Evolutionary conservation across 2,329 filamentous ascomycete genomes (phyloP).

Genomic region (Ophiobolus disseminans): DNA sequence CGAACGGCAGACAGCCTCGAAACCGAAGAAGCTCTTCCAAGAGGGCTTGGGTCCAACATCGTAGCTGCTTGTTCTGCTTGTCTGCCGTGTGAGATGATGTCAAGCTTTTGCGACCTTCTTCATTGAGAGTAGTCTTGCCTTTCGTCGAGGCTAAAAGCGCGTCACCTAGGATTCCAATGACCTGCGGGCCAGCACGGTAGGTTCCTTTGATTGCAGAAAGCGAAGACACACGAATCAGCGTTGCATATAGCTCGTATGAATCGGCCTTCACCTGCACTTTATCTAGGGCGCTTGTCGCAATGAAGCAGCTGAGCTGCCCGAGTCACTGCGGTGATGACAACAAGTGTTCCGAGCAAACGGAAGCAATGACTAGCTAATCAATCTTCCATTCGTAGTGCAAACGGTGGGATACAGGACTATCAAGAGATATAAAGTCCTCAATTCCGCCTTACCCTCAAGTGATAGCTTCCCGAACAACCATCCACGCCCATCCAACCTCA

Average conservation of each 20-base stretch:
- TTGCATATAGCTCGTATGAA: neutral
- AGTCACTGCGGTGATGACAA: neutral
- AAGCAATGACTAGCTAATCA: neutral
- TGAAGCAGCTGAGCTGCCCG: neutral
- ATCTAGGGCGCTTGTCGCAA: neutral
- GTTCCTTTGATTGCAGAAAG: too few species aligned
- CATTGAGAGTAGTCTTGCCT: neutral
- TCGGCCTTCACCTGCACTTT: neutral
- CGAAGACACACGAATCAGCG: neutral
- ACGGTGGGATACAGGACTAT: too few species aligned
- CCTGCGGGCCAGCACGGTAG: neutral
- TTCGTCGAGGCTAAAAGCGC: neutral
- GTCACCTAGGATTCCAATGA: neutral
- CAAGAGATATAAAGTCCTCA: too few species aligned
- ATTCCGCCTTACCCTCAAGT: too few species aligned
- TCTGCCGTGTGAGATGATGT: slow-evolving; percentile 3
- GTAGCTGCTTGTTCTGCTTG: neutral
- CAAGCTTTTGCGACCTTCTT: slow-evolving; percentile 2
- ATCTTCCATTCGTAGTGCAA: neutral
- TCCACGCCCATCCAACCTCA: too few species aligned
- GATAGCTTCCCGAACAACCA: too few species aligned
- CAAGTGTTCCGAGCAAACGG: neutral
- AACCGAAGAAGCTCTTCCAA: neutral
- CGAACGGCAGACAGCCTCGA: neutral
- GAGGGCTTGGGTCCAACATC: neutral